phyloP scores from a whole-genome alignment of 2,329 filamentous ascomycete genomes.

The Microcyclospora pomicola region DNA sequence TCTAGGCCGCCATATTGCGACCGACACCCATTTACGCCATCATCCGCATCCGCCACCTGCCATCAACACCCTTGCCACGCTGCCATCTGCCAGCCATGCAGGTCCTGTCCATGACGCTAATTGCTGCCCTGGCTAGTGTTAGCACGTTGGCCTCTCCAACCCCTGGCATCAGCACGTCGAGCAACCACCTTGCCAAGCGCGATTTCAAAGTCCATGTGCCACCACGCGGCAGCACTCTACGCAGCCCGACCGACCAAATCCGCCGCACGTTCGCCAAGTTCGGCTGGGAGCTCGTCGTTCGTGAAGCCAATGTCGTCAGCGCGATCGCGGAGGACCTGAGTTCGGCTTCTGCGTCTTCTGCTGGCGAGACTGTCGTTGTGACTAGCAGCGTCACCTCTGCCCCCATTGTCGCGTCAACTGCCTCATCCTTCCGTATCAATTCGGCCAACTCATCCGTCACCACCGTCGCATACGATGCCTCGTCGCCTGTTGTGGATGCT shows the following conservation, averaged over 20 bases:
- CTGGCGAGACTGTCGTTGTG: not conserved
- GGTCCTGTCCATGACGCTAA: conserved; percentile 20
- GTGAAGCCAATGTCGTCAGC: conserved; percentile 2
- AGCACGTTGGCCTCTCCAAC: conserved; percentile 34
- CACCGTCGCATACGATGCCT: too few relatives aligned
- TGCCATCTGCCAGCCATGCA: conserved; percentile 1
- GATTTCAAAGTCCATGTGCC: conserved; percentile 45
- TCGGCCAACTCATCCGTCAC: too few relatives aligned
- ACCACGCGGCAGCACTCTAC: conserved; percentile 34
- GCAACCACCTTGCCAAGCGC: conserved; percentile 32
- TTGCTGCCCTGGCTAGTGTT: conserved; percentile 34
- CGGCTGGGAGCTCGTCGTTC: conserved; percentile 24
- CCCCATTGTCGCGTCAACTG: not conserved
- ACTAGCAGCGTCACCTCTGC: not conserved
- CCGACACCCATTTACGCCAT: not conserved
- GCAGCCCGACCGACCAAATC: conserved; percentile 48
- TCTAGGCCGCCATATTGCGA: not conserved
- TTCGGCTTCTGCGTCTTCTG: not conserved
- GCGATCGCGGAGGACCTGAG: not conserved
- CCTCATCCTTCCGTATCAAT: not conserved
- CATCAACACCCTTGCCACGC: not conserved
- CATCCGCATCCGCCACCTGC: conserved; percentile 3
- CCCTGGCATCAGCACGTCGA: conserved; percentile 7
- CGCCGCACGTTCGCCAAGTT: conserved; percentile 56
- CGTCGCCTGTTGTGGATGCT: not conserved